A percentile compares a stretch with the other conserved stretches of the same genome.
These are phyloP conservation scores for Candida loeiensis DNA, from an alignment of 805 yeast genomes.

Conservation along the genomic window DNA sequence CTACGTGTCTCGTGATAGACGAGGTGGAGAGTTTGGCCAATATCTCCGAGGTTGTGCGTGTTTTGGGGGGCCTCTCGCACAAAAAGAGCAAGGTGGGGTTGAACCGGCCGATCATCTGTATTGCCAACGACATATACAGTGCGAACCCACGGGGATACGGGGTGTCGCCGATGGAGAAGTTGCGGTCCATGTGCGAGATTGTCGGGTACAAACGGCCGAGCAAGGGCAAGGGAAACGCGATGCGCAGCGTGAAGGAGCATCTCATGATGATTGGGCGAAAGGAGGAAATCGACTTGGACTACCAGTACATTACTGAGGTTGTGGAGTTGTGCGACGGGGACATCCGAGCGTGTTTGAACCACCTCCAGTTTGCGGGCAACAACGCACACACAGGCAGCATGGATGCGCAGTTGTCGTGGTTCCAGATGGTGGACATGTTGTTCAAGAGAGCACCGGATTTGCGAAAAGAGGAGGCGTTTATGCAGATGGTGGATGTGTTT, in stretches of 20 bases:
- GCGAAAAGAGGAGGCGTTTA: slow-evolving; percentile 47
- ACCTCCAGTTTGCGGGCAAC: slow-evolving; percentile 59
- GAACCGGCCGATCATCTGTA: slow-evolving; percentile 82
- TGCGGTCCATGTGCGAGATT: slow-evolving; percentile 72
- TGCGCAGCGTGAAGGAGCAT: slow-evolving; percentile 34
- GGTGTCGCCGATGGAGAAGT: slow-evolving; percentile 60
- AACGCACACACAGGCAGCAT: slow-evolving; percentile 36
- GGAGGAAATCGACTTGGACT: slow-evolving; percentile 51
- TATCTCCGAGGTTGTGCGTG: slow-evolving; percentile 34
- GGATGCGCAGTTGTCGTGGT: slow-evolving; percentile 69
- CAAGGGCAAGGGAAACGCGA: slow-evolving; percentile 38
- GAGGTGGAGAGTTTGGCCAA: slow-evolving; percentile 66
- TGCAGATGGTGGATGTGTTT: slow-evolving; percentile 43
- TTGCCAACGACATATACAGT: slow-evolving; percentile 85
- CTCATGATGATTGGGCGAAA: slow-evolving; percentile 46
- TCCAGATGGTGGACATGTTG: slow-evolving; percentile 53
- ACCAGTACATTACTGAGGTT: slow-evolving; percentile 56
- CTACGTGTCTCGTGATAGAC: slow-evolving; percentile 81
- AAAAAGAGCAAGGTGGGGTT: slow-evolving; percentile 42
- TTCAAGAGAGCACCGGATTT: slow-evolving; percentile 51
- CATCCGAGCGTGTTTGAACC: slow-evolving; percentile 78
- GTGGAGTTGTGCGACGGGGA: slow-evolving; percentile 76
- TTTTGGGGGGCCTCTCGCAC: slow-evolving; percentile 57
- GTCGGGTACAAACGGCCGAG: slow-evolving; percentile 62
- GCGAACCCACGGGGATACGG: slow-evolving; percentile 23